Conservation (phyloP, 1,284 basidiomycete species). For the Trichosporon asahii region DNA sequence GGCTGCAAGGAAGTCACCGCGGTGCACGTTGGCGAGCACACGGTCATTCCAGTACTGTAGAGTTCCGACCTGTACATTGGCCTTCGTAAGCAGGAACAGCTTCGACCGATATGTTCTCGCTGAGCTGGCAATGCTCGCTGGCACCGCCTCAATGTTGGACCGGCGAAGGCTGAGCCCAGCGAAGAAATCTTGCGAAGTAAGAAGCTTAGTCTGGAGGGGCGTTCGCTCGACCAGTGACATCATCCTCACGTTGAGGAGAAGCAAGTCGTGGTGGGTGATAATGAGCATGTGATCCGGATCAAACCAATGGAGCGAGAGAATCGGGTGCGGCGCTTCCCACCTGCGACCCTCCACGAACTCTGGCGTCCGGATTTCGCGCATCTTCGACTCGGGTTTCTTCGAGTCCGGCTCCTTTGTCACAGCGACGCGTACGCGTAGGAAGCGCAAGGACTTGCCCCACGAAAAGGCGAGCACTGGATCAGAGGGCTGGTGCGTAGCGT, state of each 20-base stretch:
- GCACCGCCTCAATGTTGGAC: slow-evolving; percentile 13
- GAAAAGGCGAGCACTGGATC: slow-evolving; percentile 73
- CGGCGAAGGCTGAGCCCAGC: slow-evolving; percentile 21
- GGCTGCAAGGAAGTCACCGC: slow-evolving; percentile 83
- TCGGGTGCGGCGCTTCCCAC: slow-evolving; percentile 44
- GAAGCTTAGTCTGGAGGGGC: slow-evolving; percentile 37
- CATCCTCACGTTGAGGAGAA: slow-evolving; percentile 66
- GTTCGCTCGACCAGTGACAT: slow-evolving; percentile 46
- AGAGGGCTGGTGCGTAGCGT: slow-evolving; percentile 19
- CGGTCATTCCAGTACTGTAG: slow-evolving; percentile 94
- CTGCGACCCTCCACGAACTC: slow-evolving; percentile 47
- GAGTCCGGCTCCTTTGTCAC: slow-evolving; percentile 8
- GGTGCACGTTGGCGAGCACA: slow-evolving; percentile 75
- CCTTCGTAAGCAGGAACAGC: slow-evolving; percentile 68
- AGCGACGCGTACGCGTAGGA: slow-evolving; percentile 58
- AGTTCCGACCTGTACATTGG: slow-evolving; percentile 73
- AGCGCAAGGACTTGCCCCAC: slow-evolving; percentile 67
- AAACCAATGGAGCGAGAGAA: slow-evolving; percentile 55
- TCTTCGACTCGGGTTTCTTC: slow-evolving; percentile 17
- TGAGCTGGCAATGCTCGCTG: slow-evolving; percentile 61
- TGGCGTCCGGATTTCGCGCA: slow-evolving; percentile 25
- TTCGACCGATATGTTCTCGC: slow-evolving; percentile 82
- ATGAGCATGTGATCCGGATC: slow-evolving; percentile 53
- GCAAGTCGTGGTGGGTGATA: slow-evolving; percentile 60
- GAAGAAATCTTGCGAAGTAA: slow-evolving; percentile 44